Evolutionary conservation across 164 flowering plant species (phyloP).

Genomic region (Stephania japonica): DNA sequence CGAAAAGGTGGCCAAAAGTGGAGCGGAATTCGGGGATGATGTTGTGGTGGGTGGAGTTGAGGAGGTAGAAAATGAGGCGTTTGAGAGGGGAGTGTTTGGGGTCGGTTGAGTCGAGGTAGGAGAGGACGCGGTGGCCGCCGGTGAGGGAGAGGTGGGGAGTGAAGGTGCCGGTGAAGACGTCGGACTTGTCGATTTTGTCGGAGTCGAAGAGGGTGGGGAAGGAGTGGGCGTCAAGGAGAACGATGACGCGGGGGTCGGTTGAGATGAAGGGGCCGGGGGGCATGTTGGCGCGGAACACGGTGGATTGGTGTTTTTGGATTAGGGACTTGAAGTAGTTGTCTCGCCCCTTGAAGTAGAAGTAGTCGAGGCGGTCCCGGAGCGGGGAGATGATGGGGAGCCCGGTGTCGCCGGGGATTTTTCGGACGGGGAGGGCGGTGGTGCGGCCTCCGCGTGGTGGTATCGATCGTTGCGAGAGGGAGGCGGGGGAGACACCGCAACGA

Average conservation of each 20-base stretch:
- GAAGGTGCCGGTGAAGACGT: constrained; percentile 20
- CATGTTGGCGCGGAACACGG: constrained; percentile 15
- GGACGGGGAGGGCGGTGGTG: background rate
- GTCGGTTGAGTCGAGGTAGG: constrained; percentile 19
- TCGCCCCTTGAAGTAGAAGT: constrained; percentile 20
- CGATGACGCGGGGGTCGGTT: constrained; percentile 14
- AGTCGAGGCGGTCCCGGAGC: constrained; percentile 12
- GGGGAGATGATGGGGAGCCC: constrained; percentile 15
- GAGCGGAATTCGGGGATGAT: constrained; percentile 17
- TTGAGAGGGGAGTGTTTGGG: constrained; percentile 17
- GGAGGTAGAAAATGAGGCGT: constrained; percentile 12
- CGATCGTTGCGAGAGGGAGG: background rate
- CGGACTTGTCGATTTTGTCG: constrained; percentile 12
- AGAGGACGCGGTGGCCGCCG: constrained; percentile 14
- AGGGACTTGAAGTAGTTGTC: constrained; percentile 13
- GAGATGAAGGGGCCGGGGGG: constrained; percentile 18
- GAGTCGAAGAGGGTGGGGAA: constrained; percentile 18
- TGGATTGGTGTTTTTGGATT: constrained; percentile 14
- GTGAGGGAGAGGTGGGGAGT: constrained; percentile 16
- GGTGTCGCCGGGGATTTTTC: constrained; percentile 19
- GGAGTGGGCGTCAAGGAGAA: constrained; percentile 18
- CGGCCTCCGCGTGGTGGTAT: background rate
- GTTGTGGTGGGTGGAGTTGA: constrained; percentile 6
- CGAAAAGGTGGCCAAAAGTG: constrained; percentile 12
- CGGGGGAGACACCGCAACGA: no score